These are phyloP conservation scores for Fusarium sp. DNA, from an alignment of 2,329 filamentous ascomycete species.

Conservation along the genomic window DNA sequence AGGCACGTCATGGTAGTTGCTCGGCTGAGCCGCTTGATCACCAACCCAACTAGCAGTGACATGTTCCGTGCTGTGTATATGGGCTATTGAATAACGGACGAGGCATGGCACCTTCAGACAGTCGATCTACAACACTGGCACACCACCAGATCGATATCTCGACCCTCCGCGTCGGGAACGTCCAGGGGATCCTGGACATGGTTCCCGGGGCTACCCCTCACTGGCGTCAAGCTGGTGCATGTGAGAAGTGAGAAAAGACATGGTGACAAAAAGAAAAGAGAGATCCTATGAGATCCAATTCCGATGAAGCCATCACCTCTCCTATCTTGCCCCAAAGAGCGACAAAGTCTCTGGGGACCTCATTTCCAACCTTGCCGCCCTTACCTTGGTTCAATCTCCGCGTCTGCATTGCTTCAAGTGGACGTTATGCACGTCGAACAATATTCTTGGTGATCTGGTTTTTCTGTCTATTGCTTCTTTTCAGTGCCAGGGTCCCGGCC, in stretches of 20 bases:
- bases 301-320: slow-evolving; percentile 6
- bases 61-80: neutral
- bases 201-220: slow-evolving; percentile 46
- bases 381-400: slow-evolving; percentile 23
- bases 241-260: slow-evolving; percentile 39
- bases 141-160: slow-evolving; percentile 40
- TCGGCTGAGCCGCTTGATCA: slow-evolving; percentile 8
- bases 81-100: slow-evolving; percentile 13
- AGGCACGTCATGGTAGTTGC: slow-evolving; percentile 20
- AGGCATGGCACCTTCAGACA: slow-evolving; percentile 8
- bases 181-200: slow-evolving; percentile 40
- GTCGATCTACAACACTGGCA: slow-evolving; percentile 33
- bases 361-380: slow-evolving; percentile 10
- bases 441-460: slow-evolving; percentile 23
- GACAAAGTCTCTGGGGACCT: neutral
- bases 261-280: slow-evolving; percentile 32
- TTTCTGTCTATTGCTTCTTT: slow-evolving; percentile 30
- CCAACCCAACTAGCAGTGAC: slow-evolving; percentile 3
- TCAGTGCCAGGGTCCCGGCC: slow-evolving; percentile 31
- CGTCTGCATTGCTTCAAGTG: slow-evolving; percentile 29
- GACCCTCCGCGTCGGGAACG: slow-evolving; percentile 38
- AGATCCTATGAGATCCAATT: slow-evolving; percentile 3
- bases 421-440: slow-evolving; percentile 30
- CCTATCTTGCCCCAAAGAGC: neutral
- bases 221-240: slow-evolving; percentile 33